Base-by-base conservation (phyloP, 805 yeast genomes). In the Hemisphaericaspora nanyangensis region DNA sequence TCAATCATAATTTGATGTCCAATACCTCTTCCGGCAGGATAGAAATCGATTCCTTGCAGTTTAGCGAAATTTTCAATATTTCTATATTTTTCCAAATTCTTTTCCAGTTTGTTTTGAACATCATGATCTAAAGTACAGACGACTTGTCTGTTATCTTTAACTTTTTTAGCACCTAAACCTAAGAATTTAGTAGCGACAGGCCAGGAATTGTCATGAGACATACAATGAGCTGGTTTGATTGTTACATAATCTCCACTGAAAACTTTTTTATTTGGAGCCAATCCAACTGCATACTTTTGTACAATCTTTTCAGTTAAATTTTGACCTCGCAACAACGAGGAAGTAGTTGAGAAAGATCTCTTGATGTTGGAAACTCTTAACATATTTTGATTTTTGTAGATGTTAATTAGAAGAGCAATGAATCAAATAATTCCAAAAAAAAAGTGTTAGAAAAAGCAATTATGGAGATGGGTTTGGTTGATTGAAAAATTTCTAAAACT, bases 191-290 rank as follows among this genome's bases (percentile, higher is more conserved):
- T 74, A 1, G 99, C 99, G 13, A 93, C 97, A 1, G 99, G 99
- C 99, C 99, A 95, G 31, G 97, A 83, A 65, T 93, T 93, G 63
- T 93, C 99, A 62, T 93, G 99, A 12, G 98, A 88, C 99, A 93
- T 93, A 63, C 97, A 95, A 68, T 93, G 95, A 3, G 95, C 91
- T 3, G 99, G 99, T 54, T 71, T 76, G 57, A 93, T 91, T 2
- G 96, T 79, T 37, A 95, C 98, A 65, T 90, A 93, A 67, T 93
- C 99, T 11, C 98, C 99, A 34, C 87, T 74, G 52, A 72, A 80
- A 27, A 93, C 96, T 39, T 69, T 58, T 59, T 93, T 91, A 22
- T 79, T 82, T n/a, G 32, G 87, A 7, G 44, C 27, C 17, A 40
- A 61, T 3, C 91, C 95, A 8, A 90, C 95, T 3, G 98, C 95